Conservation (phyloP, 805 yeast species). For the Hanseniaspora guilliermondii region DNA sequence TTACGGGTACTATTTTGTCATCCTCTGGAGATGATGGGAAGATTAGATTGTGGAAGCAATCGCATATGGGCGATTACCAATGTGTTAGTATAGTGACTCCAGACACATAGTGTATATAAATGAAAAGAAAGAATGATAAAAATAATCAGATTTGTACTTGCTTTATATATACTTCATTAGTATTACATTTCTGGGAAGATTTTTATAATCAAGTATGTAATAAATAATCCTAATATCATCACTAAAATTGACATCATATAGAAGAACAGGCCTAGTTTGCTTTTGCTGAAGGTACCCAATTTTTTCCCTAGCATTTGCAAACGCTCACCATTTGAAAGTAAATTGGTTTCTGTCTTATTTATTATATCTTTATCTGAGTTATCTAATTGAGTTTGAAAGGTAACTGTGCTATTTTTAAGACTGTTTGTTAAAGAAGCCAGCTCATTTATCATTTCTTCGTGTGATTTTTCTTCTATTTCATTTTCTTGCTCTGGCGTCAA, state of each 20-base stretch:
- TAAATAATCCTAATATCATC: constrained; percentile 25
- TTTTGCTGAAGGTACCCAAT: constrained; percentile 24
- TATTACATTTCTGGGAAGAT: constrained; percentile 31
- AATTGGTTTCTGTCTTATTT: constrained; percentile 33
- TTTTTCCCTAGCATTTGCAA: constrained; percentile 21
- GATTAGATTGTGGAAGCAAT: constrained; percentile 82
- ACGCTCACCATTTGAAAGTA: constrained; percentile 20
- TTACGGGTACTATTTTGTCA: constrained; percentile 82
- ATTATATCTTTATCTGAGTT: constrained; percentile 29
- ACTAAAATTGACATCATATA: constrained; percentile 20
- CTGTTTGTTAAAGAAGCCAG: constrained; percentile 30
- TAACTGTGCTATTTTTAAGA: constrained; percentile 31
- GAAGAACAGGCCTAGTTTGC: constrained; percentile 25
- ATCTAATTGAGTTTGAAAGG: constrained; percentile 30
- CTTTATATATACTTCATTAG: too few species aligned
- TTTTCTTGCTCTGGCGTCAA: background rate
- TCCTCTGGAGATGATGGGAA: constrained; percentile 94
- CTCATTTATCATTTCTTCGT: constrained; percentile 29
- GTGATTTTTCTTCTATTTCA: constrained; percentile 17
- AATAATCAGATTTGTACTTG: too few species aligned
- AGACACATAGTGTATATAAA: constrained; percentile 27
- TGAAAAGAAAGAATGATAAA: too few species aligned
- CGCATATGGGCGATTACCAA: constrained; percentile 73
- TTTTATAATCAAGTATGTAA: constrained; percentile 28
- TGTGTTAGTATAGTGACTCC: constrained; percentile 78